Base-by-base conservation (phyloP, 2,329 filamentous ascomycete species). In the Colletotrichum higginsianum region DNA sequence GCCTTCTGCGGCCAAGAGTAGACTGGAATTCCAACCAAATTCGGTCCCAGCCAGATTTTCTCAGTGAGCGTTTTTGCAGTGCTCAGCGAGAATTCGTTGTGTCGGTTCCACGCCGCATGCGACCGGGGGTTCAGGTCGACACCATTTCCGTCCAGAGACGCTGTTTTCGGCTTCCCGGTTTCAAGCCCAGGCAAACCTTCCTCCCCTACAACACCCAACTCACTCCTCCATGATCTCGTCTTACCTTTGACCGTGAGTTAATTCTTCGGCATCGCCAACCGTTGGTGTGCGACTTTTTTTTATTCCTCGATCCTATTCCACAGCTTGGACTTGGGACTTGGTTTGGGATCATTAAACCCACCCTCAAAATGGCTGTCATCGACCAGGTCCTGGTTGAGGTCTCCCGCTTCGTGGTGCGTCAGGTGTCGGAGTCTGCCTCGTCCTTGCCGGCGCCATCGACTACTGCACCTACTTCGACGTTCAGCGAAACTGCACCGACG, bases 301-400 rank as follows among this genome's bases (percentile, higher is more conserved):
- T n/a, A 23, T 12, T 26, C 23, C 50, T 55, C 13, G 52, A 30
- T 13, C 35, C 9, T 15, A 18, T 40, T 35, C 38, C 30, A 71
- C 62, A 8, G 53, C 67, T 40, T 21, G 47, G 46, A 62, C 38
- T 16, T 26, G 21, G 35, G 4, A 62, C 18, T 21, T 12, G 30
- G 9, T 38, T 60, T 26, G 23, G 18, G 47, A 56, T 42, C 12
- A 16, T 49, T 18, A 38, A 23, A 16, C 52, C 26, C 15, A 16
- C 30, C 55, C 23, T 63, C 73, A 75, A 68, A 64, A 85, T 85
- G 83, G 78, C 79, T 50, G 76, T 79, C 70, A 61, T 84, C 67
- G 77, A 84, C 61, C 77, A 82, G 65, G 77, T 80, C 55, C 71
- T 84, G 66, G 78, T 79, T 72, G 79, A 81, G 66, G 81, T 80